Percentiles rank a stretch among this genome's conserved stretches.
phyloP scores from a whole-genome alignment of 768 basidiomycete genomes.

The Trametes gibbosa region DNA sequence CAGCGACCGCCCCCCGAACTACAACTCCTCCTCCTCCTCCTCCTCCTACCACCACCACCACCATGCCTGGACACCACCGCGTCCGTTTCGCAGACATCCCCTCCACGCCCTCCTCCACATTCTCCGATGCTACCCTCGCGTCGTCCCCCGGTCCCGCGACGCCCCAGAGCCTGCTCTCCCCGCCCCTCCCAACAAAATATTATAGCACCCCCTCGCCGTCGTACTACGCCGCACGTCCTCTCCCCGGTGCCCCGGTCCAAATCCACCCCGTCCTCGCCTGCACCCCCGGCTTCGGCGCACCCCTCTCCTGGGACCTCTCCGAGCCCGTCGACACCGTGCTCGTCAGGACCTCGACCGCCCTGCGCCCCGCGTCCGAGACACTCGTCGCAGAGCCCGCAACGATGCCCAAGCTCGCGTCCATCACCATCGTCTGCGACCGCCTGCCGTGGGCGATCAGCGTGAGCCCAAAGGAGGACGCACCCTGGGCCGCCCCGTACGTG shows the following conservation, averaged over 20 bases:
- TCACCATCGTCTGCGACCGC: constrained; percentile 31
- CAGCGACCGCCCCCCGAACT: background rate
- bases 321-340: constrained; percentile 3
- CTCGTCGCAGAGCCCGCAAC: constrained; percentile 31
- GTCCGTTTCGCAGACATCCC: constrained; percentile 24
- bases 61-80: constrained; percentile 24
- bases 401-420: constrained; percentile 27
- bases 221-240: constrained; percentile 1
- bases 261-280: constrained; percentile 25
- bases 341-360: background rate
- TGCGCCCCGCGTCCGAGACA: background rate
- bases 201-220: constrained; percentile 4
- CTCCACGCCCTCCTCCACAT: constrained; percentile 24
- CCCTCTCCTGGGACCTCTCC: constrained; percentile 20
- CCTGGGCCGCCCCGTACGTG: constrained; percentile 28
- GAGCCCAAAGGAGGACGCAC: constrained; percentile 16
- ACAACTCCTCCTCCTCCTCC: background rate
- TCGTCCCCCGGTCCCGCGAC: constrained; percentile 24
- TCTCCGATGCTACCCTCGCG: constrained; percentile 18
- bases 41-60: background rate
- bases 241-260: constrained; percentile 7
- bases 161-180: constrained; percentile 12
- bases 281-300: background rate
- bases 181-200: constrained; percentile 6
- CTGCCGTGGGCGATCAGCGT: constrained; percentile 39